Conservation (phyloP, 305 asterid species). For the Stenogyne calaminthoides region DNA sequence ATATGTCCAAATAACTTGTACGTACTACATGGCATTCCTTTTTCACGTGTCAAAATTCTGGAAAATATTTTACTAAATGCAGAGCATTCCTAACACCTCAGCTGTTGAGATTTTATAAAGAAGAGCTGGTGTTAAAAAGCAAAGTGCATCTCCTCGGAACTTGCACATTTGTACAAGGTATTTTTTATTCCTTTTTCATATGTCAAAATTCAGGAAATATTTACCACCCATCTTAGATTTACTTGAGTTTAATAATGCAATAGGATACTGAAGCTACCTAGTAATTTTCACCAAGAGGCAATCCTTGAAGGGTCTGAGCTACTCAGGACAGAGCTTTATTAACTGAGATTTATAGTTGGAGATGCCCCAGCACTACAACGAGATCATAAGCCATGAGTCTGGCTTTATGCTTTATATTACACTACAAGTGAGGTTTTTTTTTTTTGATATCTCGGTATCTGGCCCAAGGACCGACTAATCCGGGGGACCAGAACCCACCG, state of each 20-base stretch:
- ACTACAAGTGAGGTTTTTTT: no score
- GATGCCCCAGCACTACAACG: constrained; percentile 7
- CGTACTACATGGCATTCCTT: background rate
- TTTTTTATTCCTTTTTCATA: background rate
- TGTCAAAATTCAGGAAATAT: background rate
- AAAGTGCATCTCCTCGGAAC: background rate
- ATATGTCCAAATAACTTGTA: background rate
- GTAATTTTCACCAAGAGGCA: background rate
- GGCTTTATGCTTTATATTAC: background rate
- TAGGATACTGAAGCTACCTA: background rate
- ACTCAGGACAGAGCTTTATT: background rate
- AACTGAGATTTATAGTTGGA: background rate
- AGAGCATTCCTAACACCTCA: background rate
- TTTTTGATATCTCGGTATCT: no score
- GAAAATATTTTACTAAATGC: background rate
- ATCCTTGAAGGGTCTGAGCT: background rate
- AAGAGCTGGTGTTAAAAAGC: background rate
- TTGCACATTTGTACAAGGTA: background rate
- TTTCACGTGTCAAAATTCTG: background rate
- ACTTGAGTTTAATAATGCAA: background rate
- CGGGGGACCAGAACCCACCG: no score
- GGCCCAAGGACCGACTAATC: no score
- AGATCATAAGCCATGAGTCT: background rate
- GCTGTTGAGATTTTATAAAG: background rate
- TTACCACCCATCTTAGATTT: background rate